Evolutionary conservation across 768 basidiomycete species (phyloP), one percentile per base, ranked within the genome.

Genomic region (Pisolithus microcarpus): DNA sequence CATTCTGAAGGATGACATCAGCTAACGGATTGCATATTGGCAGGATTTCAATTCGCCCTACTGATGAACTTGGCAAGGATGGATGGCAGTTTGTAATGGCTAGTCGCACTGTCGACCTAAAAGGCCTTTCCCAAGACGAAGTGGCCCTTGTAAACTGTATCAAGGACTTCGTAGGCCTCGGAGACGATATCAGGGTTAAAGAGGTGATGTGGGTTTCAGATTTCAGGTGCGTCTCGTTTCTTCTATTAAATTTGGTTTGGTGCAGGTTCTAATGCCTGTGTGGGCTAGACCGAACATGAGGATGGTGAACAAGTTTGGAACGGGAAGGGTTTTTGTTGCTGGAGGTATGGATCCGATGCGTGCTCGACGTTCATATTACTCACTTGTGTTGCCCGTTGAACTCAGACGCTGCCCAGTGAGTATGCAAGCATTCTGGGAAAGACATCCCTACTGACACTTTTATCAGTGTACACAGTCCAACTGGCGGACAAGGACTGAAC

Each of bases 391-490:
- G 38, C 1, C 11, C 31, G 5, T 2, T 11, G 10, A 34, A 2
- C 1, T 18, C 49, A 80, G 78, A 80, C 54, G 71, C 75, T 23
- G 76, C 74, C 0, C 79, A 80, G 61, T 60, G 46, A 6, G 56
- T 54, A 21, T 4, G 18, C 15, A 18, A 4, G 1, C 5, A 3
- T 46, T 10, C 6, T 30, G 16, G 21, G 18, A 23, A 23, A 3
- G 7, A 30, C 28, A 1, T 30, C 7, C 3, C 6, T 3, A 30
- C 28, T 30, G 28, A 30, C 7, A 6, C 8, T 4, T 30, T 9
- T 30, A 2, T 4, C 10, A 34, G 31, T 34, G 31, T 34, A 1
- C 31, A 34, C 31, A 34, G 10, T 34, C 9, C 11, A 34, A 3
- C 10, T 34, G 31, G 31, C 11, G 31, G 31, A 11, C 31, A 34